Evolutionary conservation across 192 early-diverging fungal genomes (phyloP).

Genomic region (Haplosporangium gracile): DNA sequence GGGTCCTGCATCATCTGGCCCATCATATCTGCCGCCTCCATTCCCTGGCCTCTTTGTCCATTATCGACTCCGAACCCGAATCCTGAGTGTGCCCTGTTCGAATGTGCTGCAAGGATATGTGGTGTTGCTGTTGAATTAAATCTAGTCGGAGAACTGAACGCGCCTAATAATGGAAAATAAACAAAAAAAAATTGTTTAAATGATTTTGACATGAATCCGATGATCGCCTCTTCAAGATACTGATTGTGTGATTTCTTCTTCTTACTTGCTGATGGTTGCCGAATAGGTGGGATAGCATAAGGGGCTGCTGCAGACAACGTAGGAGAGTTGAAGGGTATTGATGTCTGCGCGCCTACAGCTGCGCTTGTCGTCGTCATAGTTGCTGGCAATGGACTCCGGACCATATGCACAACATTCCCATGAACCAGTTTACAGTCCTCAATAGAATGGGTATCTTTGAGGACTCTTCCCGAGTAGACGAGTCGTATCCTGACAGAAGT

Average conservation of each 20-base stretch:
- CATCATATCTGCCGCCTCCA: constrained; percentile 58
- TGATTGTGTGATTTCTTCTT: neutral
- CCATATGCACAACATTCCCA: constrained; percentile 94
- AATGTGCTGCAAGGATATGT: constrained; percentile 17
- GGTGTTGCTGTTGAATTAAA: neutral
- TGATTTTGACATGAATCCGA: neutral
- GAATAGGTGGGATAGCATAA: neutral
- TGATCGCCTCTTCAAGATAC: neutral
- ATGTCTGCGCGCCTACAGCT: neutral
- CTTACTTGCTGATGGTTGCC: neutral
- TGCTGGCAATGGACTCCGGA: constrained; percentile 64
- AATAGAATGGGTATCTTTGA: constrained; percentile 90
- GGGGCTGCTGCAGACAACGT: neutral
- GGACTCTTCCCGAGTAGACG: constrained; percentile 92
- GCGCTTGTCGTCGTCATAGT: neutral
- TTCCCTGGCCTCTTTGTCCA: constrained; percentile 28
- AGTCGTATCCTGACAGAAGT: constrained; percentile 81
- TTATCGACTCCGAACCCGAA: neutral
- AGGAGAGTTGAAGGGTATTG: neutral
- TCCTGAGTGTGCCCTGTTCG: neutral
- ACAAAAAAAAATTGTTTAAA: neutral
- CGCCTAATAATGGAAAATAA: neutral
- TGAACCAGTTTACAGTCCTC: constrained; percentile 83
- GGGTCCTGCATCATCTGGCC: constrained; percentile 84
- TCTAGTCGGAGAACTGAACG: neutral